Percentiles rank a stretch among this genome's conserved stretches.
Conservation (phyloP, 345 rosid species). For the Sisymbrium irio region DNA sequence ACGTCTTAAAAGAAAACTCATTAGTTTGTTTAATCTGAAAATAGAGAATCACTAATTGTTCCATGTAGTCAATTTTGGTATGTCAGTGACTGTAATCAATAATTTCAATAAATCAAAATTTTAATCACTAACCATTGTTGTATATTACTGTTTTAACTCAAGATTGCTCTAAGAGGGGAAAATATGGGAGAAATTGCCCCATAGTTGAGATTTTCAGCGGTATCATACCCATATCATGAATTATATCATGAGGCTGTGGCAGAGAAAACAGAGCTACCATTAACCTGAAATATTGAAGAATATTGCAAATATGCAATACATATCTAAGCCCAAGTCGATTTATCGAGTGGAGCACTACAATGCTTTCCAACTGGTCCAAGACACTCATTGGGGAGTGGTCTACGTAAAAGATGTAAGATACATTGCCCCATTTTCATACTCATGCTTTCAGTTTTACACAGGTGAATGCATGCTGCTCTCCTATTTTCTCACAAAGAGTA, state of each 20-base stretch:
- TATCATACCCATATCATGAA: constrained; percentile 55
- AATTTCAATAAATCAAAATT: background rate
- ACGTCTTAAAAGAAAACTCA: background rate
- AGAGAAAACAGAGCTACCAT: constrained; percentile 31
- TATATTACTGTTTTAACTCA: constrained; percentile 5
- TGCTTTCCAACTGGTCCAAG: constrained; percentile 65
- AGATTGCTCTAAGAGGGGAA: constrained; percentile 88
- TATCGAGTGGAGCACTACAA: constrained; percentile 82
- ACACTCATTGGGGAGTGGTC: constrained; percentile 96
- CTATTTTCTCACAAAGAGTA: background rate
- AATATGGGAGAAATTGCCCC: constrained; percentile 81
- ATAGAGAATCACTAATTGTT: too few species aligned
- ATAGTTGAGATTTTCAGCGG: constrained; percentile 73
- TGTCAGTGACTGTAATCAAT: background rate
- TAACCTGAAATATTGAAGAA: constrained; percentile 35
- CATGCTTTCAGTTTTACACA: background rate
- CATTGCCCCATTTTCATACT: background rate
- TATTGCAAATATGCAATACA: too few species aligned
- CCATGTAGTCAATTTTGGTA: constrained; percentile 8
- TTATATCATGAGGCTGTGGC: constrained; percentile 25
- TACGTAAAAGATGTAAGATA: constrained; percentile 79
- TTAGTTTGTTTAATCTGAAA: too few species aligned
- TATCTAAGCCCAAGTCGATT: constrained; percentile 10
- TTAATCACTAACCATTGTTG: constrained; percentile 3
- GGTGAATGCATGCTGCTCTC: background rate